Percentiles rank a stretch among this genome's conserved stretches.
Conservation (phyloP, 2,329 filamentous ascomycete species). For the Fusarium sp. region DNA sequence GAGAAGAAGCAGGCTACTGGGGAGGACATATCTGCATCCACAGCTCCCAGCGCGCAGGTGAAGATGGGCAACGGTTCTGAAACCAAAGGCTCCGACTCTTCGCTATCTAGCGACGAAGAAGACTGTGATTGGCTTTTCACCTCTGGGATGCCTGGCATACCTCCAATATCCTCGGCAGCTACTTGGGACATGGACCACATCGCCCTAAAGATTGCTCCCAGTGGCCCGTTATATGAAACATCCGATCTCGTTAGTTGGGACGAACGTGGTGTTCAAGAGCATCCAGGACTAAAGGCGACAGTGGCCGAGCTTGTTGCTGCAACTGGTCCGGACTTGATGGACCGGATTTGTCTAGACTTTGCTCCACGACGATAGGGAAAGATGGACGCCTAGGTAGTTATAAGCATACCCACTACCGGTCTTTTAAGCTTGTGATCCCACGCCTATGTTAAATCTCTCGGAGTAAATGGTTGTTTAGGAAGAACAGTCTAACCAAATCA, state of each 20-base stretch:
- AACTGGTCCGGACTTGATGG: conserved; percentile 70
- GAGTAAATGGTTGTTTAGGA: background rate
- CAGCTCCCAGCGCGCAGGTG: background rate
- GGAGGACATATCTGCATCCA: background rate
- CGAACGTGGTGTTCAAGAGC: conserved; percentile 60
- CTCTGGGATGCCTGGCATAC: conserved; percentile 75
- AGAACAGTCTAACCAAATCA: background rate
- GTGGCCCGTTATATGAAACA: conserved; percentile 55
- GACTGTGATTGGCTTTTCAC: conserved; percentile 60
- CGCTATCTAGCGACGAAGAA: conserved; percentile 37
- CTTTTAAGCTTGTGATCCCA: background rate
- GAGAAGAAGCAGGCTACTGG: conserved; percentile 45
- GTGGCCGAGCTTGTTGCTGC: conserved; percentile 76
- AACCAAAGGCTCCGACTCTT: conserved; percentile 3
- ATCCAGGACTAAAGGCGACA: conserved; percentile 67
- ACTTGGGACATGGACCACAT: conserved; percentile 70
- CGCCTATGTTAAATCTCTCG: background rate
- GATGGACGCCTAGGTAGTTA: background rate
- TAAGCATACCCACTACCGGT: background rate
- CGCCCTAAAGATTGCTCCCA: conserved; percentile 61
- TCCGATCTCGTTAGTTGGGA: conserved; percentile 72
- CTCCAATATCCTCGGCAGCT: conserved; percentile 65
- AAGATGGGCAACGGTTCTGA: conserved; percentile 8
- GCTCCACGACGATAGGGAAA: conserved; percentile 8
- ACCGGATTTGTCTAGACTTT: conserved; percentile 70